Conservation (phyloP, 2,329 filamentous ascomycete species). For the Penicillium olsonii region DNA sequence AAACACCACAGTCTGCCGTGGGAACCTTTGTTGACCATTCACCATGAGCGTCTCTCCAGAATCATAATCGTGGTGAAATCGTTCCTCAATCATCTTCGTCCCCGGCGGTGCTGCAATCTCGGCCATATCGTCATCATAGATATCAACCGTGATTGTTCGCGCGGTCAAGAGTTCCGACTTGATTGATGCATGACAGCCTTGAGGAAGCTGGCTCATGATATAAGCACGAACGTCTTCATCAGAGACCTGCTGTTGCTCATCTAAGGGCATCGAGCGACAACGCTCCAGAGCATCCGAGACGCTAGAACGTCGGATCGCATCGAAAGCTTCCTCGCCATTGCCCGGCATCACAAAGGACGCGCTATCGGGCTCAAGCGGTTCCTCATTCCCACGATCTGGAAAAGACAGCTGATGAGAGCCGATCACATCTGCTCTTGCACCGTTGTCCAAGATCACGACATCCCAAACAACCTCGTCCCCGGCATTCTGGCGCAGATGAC, state of each 20-base stretch:
- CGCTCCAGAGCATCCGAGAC: slow-evolving; percentile 25
- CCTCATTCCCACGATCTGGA: slow-evolving; percentile 42
- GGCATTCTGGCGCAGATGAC: slow-evolving; percentile 41
- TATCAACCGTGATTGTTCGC: slow-evolving; percentile 50
- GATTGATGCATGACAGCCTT: slow-evolving; percentile 45
- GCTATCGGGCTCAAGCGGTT: slow-evolving; percentile 51
- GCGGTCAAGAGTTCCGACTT: slow-evolving; percentile 46
- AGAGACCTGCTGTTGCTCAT: slow-evolving; percentile 40
- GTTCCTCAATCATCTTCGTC: slow-evolving; percentile 48
- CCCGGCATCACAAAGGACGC: slow-evolving; percentile 51
- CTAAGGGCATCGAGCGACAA: slow-evolving; percentile 35
- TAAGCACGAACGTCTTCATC: slow-evolving; percentile 51
- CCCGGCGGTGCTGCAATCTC: slow-evolving; percentile 49
- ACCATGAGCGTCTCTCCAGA: slow-evolving; percentile 41
- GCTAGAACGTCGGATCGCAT: slow-evolving; percentile 37
- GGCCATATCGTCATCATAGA: slow-evolving; percentile 44
- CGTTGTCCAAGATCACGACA: slow-evolving; percentile 50
- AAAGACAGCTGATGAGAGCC: slow-evolving; percentile 42
- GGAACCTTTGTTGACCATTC: slow-evolving; percentile 35
- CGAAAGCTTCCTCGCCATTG: slow-evolving; percentile 39
- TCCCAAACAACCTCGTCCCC: slow-evolving; percentile 51
- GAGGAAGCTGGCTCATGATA: slow-evolving; percentile 48
- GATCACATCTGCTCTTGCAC: slow-evolving; percentile 49
- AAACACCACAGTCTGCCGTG: slow-evolving; percentile 49
- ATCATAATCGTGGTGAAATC: slow-evolving; percentile 51